Percentiles rank a stretch among this genome's conserved stretches.
These are phyloP conservation scores for Trichophyton benhamiae DNA, from an alignment of 2,329 filamentous ascomycete species.

Conservation along the genomic window DNA sequence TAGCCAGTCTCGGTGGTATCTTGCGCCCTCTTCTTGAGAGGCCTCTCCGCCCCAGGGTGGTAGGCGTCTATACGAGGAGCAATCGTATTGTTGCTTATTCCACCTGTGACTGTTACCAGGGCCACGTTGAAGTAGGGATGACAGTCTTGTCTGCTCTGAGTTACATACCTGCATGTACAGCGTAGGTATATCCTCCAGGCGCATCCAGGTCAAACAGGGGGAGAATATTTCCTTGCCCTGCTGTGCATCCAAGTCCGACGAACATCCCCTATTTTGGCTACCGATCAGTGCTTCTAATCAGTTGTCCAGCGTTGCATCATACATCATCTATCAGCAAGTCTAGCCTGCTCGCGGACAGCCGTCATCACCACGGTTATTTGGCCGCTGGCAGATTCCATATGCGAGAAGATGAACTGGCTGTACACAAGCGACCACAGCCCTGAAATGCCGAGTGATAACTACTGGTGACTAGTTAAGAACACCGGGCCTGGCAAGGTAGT, in stretches of 20 bases:
- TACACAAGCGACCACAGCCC: neutral
- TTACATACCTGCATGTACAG: neutral
- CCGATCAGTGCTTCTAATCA: neutral
- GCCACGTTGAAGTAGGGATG: conserved; percentile 3
- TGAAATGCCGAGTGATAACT: neutral
- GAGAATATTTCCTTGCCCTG: neutral
- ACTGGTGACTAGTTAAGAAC: neutral
- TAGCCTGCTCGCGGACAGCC: no score
- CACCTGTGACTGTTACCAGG: neutral
- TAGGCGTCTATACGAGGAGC: neutral
- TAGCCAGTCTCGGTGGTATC: neutral
- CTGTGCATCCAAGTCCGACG: neutral
- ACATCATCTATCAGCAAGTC: no score
- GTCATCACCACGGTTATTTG: no score
- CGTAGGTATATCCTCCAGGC: neutral
- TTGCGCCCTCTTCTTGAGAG: neutral
- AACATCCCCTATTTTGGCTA: neutral
- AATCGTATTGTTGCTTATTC: conserved; percentile 3
- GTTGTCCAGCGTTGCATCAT: neutral
- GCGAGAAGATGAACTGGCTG: no score
- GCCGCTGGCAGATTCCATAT: no score
- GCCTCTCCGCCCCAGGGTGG: neutral
- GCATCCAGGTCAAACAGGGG: neutral
- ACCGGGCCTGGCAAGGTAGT: neutral
- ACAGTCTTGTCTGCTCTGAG: neutral